Conservation (phyloP, 192 early-diverging fungal genomes). For the Coemansia sp. region DNA sequence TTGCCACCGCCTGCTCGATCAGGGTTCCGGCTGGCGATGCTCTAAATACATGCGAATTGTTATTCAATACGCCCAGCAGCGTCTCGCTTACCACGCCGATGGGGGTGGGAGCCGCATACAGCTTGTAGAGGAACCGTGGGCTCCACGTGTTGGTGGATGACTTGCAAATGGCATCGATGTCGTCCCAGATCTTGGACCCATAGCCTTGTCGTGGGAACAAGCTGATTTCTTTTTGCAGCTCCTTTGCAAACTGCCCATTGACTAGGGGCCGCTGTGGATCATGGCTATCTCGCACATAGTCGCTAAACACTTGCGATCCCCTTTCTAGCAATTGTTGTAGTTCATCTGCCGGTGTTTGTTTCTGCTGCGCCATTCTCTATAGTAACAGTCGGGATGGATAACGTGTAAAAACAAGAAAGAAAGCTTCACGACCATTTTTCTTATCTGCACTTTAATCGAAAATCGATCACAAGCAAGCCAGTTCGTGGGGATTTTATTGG, state of each 20-base stretch:
- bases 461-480: conserved; percentile 1
- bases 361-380: too few relatives aligned
- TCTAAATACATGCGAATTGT: conserved; percentile 75
- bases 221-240: background rate
- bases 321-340: too few relatives aligned
- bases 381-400: too few relatives aligned
- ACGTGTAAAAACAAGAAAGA: too few relatives aligned
- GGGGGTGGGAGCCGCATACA: conserved; percentile 74
- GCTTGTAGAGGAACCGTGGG: conserved; percentile 76
- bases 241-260: too few relatives aligned
- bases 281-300: too few relatives aligned
- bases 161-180: conserved; percentile 19
- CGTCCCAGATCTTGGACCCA: conserved; percentile 28
- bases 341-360: too few relatives aligned
- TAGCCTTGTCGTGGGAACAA: background rate
- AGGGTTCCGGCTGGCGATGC: conserved; percentile 69
- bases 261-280: too few relatives aligned
- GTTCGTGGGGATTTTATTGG: background rate
- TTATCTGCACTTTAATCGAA: too few relatives aligned
- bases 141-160: conserved; percentile 58
- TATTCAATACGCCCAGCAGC: conserved; percentile 67
- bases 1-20: conserved; percentile 64
- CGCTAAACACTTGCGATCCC: too few relatives aligned
- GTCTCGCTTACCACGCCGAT: conserved; percentile 73
- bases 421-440: too few relatives aligned